Percentiles rank a stretch among this genome's conserved stretches.
Conservation (phyloP, 108 stramenopile genomes). For the Seminavis robusta region DNA sequence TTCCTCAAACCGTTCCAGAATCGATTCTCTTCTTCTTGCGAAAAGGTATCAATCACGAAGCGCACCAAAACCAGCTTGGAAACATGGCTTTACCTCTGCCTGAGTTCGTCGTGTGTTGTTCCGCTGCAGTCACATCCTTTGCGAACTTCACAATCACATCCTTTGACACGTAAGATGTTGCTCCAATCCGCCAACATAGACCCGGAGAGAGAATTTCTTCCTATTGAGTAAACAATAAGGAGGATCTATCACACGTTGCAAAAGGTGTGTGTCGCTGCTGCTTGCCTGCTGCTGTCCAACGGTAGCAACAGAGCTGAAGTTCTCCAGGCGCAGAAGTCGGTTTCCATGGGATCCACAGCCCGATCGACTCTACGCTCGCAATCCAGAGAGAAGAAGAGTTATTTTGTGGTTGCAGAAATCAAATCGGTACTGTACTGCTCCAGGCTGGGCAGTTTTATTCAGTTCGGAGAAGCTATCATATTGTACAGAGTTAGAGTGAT, state of each 20-base stretch:
- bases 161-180: conserved; percentile 44
- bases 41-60: too few relatives aligned
- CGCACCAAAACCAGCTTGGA: too few relatives aligned
- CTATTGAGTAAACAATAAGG: conserved; percentile 31
- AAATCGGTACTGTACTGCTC: too few relatives aligned
- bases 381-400: conserved; percentile 52
- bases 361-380: conserved; percentile 48
- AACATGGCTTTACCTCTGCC: conserved; percentile 47
- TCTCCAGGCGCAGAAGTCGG: conserved; percentile 36
- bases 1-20: neutral
- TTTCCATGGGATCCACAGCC: conserved; percentile 84
- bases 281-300: conserved; percentile 6
- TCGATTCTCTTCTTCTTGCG: conserved; percentile 1
- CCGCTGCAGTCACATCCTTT: conserved; percentile 4
- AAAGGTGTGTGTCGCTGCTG: conserved; percentile 19
- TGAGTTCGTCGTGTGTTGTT: conserved; percentile 84
- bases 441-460: too few relatives aligned
- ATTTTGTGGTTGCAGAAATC: too few relatives aligned
- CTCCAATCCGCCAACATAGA: conserved; percentile 66
- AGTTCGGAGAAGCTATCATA: too few relatives aligned
- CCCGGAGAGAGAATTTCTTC: conserved; percentile 68
- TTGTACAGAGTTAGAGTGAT: too few relatives aligned
- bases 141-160: conserved; percentile 74
- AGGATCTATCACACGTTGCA: conserved; percentile 66
- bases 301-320: too few relatives aligned